Base-by-base conservation (phyloP, 2,329 filamentous ascomycete genomes). In the Diplodia mutila region DNA sequence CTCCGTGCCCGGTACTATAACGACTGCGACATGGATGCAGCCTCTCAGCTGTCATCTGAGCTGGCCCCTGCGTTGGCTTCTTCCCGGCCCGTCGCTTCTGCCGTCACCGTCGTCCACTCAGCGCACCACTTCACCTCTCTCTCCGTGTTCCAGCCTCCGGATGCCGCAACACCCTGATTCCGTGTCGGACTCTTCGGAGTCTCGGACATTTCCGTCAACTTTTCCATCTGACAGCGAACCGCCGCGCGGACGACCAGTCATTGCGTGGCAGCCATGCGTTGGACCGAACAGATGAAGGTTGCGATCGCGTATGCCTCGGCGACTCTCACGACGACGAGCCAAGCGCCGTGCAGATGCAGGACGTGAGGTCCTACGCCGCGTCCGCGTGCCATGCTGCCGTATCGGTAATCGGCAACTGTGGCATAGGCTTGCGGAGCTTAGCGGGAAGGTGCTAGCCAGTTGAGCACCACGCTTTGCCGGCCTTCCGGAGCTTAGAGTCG, bases 231-330 rank as follows among this genome's bases (percentile, higher is more conserved):
- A 25, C 34, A 18, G 34, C 54, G 11, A 37, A 42, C 12, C 12
- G 54, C 54, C n/a, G n/a, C 11, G 8, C 21, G 1, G 3, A n/a
- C 11, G 16, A 48, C 46, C 46, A 48, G 39, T 11, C 12, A 25
- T 27, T 27, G 57, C 57, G 57, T 61, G 57, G 57, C 57, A 61
- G 57, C 42, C 4, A 16, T 32, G 39, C 42, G 48, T 61, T 61
- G 57, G 57, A 32, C 55, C 39, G 21, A 14, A 2, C 23, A 29
- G 25, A n/a, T 21, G 42, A 21, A 34, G 37, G 42, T 21, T 32
- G 57, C 18, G 25, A 46, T 6, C 55, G 29, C 42, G 21, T 9
- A 3, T 57, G 18, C 16, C 27, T 7, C 34, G n/a, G 11, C 54
- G 12, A 34, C 34, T 2, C 9, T 11, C 11, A 11, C 32, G 7